A percentile compares a stretch with the other conserved stretches of the same genome.
Conservation (phyloP, 148 eudicot genomes). For the Mesembryanthemum crystallinum region DNA sequence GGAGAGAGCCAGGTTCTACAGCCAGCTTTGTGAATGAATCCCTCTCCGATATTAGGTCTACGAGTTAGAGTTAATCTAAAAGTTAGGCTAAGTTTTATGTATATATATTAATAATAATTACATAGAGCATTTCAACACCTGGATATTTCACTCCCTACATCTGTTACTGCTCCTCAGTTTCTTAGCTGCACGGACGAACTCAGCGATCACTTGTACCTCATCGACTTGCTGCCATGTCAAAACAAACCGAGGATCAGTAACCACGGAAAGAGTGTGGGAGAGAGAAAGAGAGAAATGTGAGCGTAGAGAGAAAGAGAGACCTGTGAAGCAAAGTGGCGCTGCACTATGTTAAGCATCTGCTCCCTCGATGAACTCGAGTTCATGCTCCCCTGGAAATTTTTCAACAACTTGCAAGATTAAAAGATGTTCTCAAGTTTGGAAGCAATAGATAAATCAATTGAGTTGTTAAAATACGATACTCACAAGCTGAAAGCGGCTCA, state of each 20-base stretch:
- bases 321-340: conserved; percentile 83
- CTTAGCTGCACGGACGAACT: conserved; percentile 76
- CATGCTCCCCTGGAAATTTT: conserved; percentile 48
- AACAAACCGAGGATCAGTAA: conserved; percentile 2
- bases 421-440: neutral
- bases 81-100: conserved; percentile 34
- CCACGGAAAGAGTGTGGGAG: neutral
- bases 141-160: conserved; percentile 21
- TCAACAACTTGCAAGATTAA: conserved; percentile 5
- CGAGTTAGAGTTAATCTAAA: conserved; percentile 32
- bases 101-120: conserved; percentile 35
- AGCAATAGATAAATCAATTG: neutral
- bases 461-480: conserved; percentile 22
- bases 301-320: conserved; percentile 30
- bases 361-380: conserved; percentile 60
- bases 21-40: conserved; percentile 19
- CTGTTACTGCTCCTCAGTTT: conserved; percentile 38
- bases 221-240: conserved; percentile 58
- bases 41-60: conserved; percentile 11
- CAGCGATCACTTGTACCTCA: conserved; percentile 78
- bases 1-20: conserved; percentile 5
- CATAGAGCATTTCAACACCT: conserved; percentile 20
- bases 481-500: conserved; percentile 75
- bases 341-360: conserved; percentile 64
- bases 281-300: neutral